Evolutionary conservation across 176 grass and related monocot species (phyloP), one percentile per base, ranked within the genome.

Genomic region (Cocos nucifera): DNA sequence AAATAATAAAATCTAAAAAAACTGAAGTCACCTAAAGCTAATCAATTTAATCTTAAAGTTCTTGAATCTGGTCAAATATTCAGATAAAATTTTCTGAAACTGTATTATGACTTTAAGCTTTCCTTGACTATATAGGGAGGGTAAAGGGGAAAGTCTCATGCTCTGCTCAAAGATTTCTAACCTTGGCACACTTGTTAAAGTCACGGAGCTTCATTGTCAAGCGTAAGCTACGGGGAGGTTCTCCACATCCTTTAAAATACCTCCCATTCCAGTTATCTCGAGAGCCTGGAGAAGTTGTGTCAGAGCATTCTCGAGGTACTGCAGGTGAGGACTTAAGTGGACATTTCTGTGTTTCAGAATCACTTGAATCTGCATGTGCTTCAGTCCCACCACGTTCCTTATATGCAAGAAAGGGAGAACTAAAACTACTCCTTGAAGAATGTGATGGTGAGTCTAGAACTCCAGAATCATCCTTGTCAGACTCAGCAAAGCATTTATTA

Each of bases 181-280:
- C 92, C 92, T 96, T 96, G 18, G 83, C 72, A 63, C 74, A 85
- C 76, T 90, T 96, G 51, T 96, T 90, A 68, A 96, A 96, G 57
- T 96, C 92, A 52, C 80, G 75, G 53, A 96, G 77, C 58, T 85
- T 96, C 71, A 85, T 87, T 26, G 92, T 96, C 74, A 96, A 71
- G 22, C 92, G 77, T 25, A 90, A 63, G 56, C 76, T 72, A 64
- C 92, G 80, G 58, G 71, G 70, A 17, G 56, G 63, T 50, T 96
- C 89, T 26, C 81, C 71, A 77, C 69, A 82, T 82, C 61, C 77
- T 79, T 81, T 95, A 29, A 71, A 73, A 52, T 70, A 65, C 66
- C 52, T 95, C 5, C 25, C 59, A 59, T 78, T 79, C 59, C 75
- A 80, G 74, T 63, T 87, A 49, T 96, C 91, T 60, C 86, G 86